Evolutionary conservation across 352 stramenopile genomes (phyloP).

Genomic region (Phytophthora tubulina): DNA sequence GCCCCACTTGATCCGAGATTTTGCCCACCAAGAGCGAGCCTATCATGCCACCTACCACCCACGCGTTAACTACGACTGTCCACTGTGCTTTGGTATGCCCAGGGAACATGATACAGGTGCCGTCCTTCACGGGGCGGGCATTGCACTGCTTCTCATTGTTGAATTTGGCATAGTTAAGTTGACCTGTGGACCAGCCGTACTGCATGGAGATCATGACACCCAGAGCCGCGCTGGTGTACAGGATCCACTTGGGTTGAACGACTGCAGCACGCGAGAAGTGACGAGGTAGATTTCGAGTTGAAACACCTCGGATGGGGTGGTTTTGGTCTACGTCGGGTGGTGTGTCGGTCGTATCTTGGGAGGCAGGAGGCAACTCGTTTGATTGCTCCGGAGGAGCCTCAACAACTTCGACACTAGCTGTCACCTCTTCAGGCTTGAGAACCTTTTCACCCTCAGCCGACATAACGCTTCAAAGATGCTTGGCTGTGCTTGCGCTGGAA

Average conservation of each 20-base stretch:
- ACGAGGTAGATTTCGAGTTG: conserved; percentile 30
- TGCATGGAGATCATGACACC: conserved; percentile 39
- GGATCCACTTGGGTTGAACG: conserved; percentile 41
- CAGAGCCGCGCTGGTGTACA: conserved; percentile 40
- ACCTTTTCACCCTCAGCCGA: conserved; percentile 17
- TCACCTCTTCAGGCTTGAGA: conserved; percentile 26
- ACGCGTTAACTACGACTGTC: conserved; percentile 54
- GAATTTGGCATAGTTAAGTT: conserved; percentile 49
- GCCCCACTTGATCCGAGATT: conserved; percentile 44
- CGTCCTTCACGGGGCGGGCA: conserved; percentile 13
- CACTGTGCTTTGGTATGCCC: conserved; percentile 45
- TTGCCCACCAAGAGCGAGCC: not conserved
- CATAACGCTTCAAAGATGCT: conserved; percentile 10
- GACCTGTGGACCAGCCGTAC: conserved; percentile 51
- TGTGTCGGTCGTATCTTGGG: conserved; percentile 1
- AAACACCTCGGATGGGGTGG: conserved; percentile 19
- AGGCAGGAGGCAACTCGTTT: not conserved
- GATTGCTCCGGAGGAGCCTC: not conserved
- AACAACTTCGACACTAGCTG: conserved; percentile 4
- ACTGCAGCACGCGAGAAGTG: conserved; percentile 27
- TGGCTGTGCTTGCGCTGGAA: conserved; percentile 8
- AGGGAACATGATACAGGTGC: conserved; percentile 51
- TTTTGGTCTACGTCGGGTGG: conserved; percentile 12
- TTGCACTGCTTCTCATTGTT: conserved; percentile 40
- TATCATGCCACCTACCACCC: conserved; percentile 30